Percentiles rank a stretch among this genome's conserved stretches.
These are phyloP conservation scores for Cucumis cinereus DNA, from an alignment of 306 rosid species.

Conservation along the genomic window DNA sequence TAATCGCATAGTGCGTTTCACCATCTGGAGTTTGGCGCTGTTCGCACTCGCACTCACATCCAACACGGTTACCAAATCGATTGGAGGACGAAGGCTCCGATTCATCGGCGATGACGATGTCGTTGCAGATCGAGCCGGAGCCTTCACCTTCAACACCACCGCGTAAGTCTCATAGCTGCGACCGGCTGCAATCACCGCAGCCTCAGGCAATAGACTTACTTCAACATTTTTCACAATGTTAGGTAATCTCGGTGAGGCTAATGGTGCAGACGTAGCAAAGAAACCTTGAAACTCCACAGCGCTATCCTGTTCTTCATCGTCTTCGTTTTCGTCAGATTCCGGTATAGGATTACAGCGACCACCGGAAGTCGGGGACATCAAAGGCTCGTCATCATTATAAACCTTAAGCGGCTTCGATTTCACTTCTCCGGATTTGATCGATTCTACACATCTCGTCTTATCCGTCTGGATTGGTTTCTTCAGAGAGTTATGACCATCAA, in stretches of 20 bases:
- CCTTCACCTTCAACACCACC: constrained; percentile 48
- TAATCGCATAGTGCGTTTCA: constrained; percentile 56
- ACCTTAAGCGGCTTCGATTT: constrained; percentile 41
- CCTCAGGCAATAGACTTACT: constrained; percentile 46
- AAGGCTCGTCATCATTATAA: constrained; percentile 84
- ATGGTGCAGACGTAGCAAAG: constrained; percentile 22
- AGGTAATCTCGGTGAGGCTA: constrained; percentile 9
- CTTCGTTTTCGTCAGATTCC: constrained; percentile 72
- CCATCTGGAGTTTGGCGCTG: constrained; percentile 40
- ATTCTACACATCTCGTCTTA: constrained; percentile 3
- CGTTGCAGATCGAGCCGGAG: constrained; percentile 19
- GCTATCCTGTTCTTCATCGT: constrained; percentile 25
- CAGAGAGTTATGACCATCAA: constrained; percentile 7
- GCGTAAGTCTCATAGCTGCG: constrained; percentile 54
- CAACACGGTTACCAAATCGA: constrained; percentile 62
- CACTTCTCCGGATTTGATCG: constrained; percentile 19
- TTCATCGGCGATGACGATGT: constrained; percentile 7
- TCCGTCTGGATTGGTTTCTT: neutral
- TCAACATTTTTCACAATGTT: constrained; percentile 20
- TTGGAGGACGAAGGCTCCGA: constrained; percentile 36
- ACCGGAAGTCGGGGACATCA: constrained; percentile 51
- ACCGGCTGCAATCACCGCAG: constrained; percentile 62
- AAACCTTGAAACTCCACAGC: constrained; percentile 54
- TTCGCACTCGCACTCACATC: constrained; percentile 50
- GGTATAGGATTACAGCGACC: constrained; percentile 80